Percentiles rank a stretch among this genome's conserved stretches.
Evolutionary conservation across 2,329 filamentous ascomycete genomes (phyloP).

Genomic region (Diaporthe citriasiana): DNA sequence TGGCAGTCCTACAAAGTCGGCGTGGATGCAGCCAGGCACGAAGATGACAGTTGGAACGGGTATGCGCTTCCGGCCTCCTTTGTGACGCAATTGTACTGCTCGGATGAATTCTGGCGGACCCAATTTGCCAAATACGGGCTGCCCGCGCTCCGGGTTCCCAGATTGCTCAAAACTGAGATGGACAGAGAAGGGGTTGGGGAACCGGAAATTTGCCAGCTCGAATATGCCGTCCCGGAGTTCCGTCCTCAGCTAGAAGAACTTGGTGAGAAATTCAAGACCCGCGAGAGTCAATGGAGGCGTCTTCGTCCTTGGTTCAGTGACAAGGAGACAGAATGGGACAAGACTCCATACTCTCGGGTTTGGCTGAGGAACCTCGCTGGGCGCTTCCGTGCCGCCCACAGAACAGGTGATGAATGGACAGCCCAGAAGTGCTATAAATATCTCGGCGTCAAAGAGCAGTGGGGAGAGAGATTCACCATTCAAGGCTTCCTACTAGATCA

Average conservation of each 20-base stretch:
- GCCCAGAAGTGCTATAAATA: background rate
- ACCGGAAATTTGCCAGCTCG: background rate
- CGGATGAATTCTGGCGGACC: background rate
- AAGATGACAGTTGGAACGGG: background rate
- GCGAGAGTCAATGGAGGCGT: background rate
- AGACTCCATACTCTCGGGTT: background rate
- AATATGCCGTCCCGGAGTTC: background rate
- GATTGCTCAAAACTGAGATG: background rate
- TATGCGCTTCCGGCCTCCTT: background rate
- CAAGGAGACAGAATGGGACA: background rate
- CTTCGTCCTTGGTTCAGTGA: background rate
- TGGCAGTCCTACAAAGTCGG: background rate
- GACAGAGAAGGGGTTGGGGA: background rate
- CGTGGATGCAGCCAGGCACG: background rate
- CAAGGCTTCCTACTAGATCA: background rate
- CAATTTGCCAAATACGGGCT: constrained; percentile 1
- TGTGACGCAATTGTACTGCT: background rate
- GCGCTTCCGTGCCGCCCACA: constrained; percentile 1
- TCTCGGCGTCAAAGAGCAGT: background rate
- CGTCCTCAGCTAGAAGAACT: background rate
- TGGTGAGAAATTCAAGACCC: background rate
- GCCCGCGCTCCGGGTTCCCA: constrained; percentile 9
- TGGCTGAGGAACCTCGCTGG: background rate
- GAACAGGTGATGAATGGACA: constrained; percentile 4
- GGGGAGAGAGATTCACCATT: background rate